Evolutionary conservation across 306 rosid genomes (phyloP), one percentile per base, ranked within the genome.

Genomic region (Erythrophleum fordii): DNA sequence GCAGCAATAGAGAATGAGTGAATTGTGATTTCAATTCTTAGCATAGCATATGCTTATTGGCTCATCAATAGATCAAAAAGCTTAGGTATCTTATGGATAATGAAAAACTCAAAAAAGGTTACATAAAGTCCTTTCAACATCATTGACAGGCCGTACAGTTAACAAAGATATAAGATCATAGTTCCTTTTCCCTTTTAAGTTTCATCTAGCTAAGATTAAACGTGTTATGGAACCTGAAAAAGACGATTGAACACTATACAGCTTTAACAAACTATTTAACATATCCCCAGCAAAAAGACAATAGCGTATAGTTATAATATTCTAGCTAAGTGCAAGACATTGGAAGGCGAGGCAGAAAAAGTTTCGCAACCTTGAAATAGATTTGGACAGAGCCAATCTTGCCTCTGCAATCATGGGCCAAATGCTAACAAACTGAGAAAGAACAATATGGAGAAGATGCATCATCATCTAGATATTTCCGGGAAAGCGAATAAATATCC

Each of bases 121-220:
- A 11, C 45, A 55, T 46, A 75, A 71, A 80, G 75, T 77, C 72
- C 74, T 68, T 69, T 74, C 82, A 78, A 46, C 49, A 69, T 74
- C 75, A 35, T 75, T 58, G 12, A 56, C 2, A 0, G 29, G 16
- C 66, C 56, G 83, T 74, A 69, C 83, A 72, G 0, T 7, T 26
- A 59, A 31, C 74, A 41, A 51, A 6, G 18, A 64, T 53, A 2
- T 31, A 11, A 8, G 11, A 16, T 48, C 18, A 25, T n/a, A 13
- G 42, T 6, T n/a, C 28, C 16, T 8, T 61, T n/a, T 18, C 22
- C 75, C 23, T 49, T 51, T 51, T 0, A 28, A 18, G 52, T 17
- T 42, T 51, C 56, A 28, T 46, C 55, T 46, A 20, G 37, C 5
- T 17, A 59, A 73, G 16, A 74, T 28, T 39, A 22, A 26, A 41